A percentile compares a stretch with the other conserved stretches of the same genome.
Conservation (phyloP, 2,329 filamentous ascomycete species). For the Alternaria dauci region DNA sequence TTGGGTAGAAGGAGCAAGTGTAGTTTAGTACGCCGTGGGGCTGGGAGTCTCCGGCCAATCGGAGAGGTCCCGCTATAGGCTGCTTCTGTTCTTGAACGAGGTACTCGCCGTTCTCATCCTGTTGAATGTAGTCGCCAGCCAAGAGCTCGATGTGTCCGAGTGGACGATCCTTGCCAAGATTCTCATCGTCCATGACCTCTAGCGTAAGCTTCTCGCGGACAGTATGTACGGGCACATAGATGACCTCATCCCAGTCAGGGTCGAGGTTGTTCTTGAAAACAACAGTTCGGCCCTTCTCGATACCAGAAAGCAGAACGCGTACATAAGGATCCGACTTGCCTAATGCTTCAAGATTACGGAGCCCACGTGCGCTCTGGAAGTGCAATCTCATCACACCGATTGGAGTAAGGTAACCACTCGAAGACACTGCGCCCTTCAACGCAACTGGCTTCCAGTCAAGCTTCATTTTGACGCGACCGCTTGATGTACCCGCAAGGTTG, state of each 20-base stretch:
- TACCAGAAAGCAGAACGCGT: conserved; percentile 85
- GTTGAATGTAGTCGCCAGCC: conserved; percentile 78
- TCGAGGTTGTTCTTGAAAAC: conserved; percentile 96
- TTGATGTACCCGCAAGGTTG: conserved; percentile 80
- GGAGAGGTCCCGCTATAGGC: conserved; percentile 71
- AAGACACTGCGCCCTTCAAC: conserved; percentile 77
- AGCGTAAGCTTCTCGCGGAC: conserved; percentile 82
- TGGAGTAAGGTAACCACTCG: conserved; percentile 89
- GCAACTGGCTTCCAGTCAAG: conserved; percentile 96
- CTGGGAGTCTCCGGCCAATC: conserved; percentile 74
- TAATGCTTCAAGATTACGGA: conserved; percentile 92
- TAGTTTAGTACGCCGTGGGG: conserved; percentile 84
- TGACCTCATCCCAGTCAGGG: conserved; percentile 93
- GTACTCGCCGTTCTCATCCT: conserved; percentile 83
- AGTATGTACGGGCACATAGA: conserved; percentile 92
- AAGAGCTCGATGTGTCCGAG: conserved; percentile 82
- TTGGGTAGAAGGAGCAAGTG: conserved; percentile 89
- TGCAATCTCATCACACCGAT: conserved; percentile 96
- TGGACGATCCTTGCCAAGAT: conserved; percentile 86
- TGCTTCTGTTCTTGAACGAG: conserved; percentile 79
- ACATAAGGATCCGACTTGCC: conserved; percentile 98
- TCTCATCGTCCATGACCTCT: conserved; percentile 97
- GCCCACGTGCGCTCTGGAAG: conserved; percentile 80
- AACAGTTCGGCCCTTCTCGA: conserved; percentile 90
- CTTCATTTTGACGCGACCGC: conserved; percentile 87